Evolutionary conservation across 768 basidiomycete genomes (phyloP).

Genomic region (Calvatia gigantea): DNA sequence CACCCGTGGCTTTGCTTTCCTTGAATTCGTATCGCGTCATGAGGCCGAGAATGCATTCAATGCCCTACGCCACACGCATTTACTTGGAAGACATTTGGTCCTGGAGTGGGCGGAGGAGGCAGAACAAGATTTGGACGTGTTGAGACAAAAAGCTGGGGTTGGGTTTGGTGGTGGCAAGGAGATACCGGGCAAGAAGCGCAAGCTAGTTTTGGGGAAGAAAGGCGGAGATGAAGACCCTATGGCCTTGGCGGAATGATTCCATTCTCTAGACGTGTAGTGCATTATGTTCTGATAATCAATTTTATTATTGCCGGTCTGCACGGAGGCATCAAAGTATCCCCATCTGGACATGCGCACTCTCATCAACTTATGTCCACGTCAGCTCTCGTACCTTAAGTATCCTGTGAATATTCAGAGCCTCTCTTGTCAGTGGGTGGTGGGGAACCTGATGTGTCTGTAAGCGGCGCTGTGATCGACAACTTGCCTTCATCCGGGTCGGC

Average conservation of each 20-base stretch:
- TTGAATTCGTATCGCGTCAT: conserved; percentile 86
- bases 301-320: too few species aligned
- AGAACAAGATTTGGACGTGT: conserved; percentile 69
- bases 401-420: too few species aligned
- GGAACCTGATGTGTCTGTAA: too few species aligned
- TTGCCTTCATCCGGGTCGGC: too few species aligned
- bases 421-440: too few species aligned
- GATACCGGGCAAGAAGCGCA: conserved; percentile 74
- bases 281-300: too few species aligned
- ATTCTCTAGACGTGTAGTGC: too few species aligned
- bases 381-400: too few species aligned
- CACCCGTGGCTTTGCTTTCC: conserved; percentile 93
- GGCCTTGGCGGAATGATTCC: conserved; percentile 24
- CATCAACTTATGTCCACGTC: too few species aligned
- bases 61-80: conserved; percentile 89
- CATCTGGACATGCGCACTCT: too few species aligned
- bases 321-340: too few species aligned
- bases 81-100: conserved; percentile 92
- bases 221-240: conserved; percentile 32
- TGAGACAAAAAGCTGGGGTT: conserved; percentile 79
- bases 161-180: conserved; percentile 68
- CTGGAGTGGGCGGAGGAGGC: conserved; percentile 90
- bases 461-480: too few species aligned
- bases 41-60: conserved; percentile 90
- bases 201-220: conserved; percentile 52